Percentiles rank a stretch among this genome's conserved stretches.
Conservation (phyloP, 345 rosid genomes). For the Populus davidiana region DNA sequence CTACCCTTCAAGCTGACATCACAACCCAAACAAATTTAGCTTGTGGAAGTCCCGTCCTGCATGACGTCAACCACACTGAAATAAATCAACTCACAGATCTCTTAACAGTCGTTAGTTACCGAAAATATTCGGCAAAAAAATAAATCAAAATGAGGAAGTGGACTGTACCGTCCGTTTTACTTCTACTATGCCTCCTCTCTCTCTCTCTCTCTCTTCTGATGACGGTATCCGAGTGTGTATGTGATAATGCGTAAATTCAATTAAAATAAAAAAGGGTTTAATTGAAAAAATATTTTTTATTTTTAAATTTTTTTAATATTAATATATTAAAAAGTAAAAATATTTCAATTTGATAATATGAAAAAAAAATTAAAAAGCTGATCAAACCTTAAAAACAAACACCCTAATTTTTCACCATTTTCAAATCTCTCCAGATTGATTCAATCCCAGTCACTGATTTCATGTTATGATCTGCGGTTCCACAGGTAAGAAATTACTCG, state of each 20-base stretch:
- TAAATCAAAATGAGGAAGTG: slow-evolving; percentile 66
- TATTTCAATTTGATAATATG: no score
- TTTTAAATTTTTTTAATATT: no score
- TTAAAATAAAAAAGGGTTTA: no score
- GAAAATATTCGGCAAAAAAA: neutral
- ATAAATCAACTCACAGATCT: neutral
- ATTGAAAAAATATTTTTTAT: no score
- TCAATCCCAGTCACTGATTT: neutral
- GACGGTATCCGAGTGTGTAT: slow-evolving; percentile 45
- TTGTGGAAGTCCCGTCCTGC: neutral
- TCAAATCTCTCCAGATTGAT: neutral
- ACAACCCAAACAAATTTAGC: neutral
- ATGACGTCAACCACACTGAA: neutral
- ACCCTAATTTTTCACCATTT: neutral
- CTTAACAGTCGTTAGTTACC: slow-evolving; percentile 22
- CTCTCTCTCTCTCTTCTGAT: slow-evolving; percentile 53
- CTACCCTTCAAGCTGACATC: slow-evolving; percentile 41
- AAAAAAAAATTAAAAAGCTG: no score
- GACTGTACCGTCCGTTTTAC: slow-evolving; percentile 76
- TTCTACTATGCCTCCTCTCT: slow-evolving; percentile 62
- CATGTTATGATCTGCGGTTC: slow-evolving; percentile 22
- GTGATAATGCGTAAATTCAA: no score
- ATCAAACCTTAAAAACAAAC: no score
- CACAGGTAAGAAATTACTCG: slow-evolving; percentile 71
- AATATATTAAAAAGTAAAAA: no score